phyloP scores from a whole-genome alignment of 352 stramenopile genomes.

The Saprolegnia diclina region DNA sequence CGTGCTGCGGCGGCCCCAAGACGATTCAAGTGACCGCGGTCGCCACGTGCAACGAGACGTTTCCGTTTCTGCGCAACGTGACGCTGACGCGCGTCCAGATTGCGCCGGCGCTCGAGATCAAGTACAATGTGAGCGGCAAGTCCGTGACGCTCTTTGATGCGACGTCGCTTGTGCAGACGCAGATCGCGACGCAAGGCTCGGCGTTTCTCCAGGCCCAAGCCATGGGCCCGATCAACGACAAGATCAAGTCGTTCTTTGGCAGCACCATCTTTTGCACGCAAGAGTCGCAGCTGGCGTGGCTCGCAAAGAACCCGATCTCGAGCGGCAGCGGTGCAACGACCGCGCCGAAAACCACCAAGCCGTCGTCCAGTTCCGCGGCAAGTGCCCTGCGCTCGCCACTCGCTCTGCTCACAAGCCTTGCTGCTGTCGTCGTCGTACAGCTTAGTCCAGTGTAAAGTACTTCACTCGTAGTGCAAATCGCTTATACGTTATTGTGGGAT shows the following conservation, averaged over 20 bases:
- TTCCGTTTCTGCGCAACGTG: conserved; percentile 10
- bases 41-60: conserved; percentile 19
- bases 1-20: conserved; percentile 21
- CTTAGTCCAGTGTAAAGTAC: background rate
- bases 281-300: conserved; percentile 12
- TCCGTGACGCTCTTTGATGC: background rate
- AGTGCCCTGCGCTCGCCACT: no score
- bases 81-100: background rate
- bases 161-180: conserved; percentile 9
- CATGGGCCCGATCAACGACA: conserved; percentile 9
- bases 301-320: background rate
- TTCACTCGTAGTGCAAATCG: background rate
- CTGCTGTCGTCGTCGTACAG: no score
- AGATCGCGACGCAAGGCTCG: background rate
- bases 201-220: conserved; percentile 4
- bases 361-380: background rate
- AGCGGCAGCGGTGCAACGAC: background rate
- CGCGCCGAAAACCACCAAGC: background rate
- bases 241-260: conserved; percentile 22
- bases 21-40: conserved; percentile 1
- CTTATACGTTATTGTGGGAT: background rate
- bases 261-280: conserved; percentile 24
- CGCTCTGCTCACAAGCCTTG: no score
- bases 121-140: conserved; percentile 18
- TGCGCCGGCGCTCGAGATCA: conserved; percentile 13